Evolutionary conservation across 2,329 filamentous ascomycete genomes (phyloP).

Genomic region (Colletotrichum sp.): DNA sequence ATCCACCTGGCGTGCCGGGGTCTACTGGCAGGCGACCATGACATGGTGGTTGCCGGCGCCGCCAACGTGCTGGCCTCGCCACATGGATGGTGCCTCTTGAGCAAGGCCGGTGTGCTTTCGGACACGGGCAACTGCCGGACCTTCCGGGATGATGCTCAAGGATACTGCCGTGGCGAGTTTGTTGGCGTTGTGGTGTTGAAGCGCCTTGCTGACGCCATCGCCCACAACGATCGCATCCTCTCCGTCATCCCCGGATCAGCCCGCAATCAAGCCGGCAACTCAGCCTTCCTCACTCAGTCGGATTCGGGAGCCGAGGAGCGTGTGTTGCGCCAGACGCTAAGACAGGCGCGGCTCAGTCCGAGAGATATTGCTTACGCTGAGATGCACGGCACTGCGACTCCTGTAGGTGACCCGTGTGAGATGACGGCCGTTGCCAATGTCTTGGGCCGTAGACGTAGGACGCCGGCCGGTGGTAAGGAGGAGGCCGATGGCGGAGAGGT

Average conservation of each 20-base stretch:
- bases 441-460: background rate
- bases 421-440: constrained; percentile 41
- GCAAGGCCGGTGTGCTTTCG: constrained; percentile 29
- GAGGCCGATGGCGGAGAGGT: accelerated
- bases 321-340: constrained; percentile 57
- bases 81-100: constrained; percentile 3
- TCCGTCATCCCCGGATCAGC: constrained; percentile 43
- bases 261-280: constrained; percentile 46
- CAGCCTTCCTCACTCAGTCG: constrained; percentile 29
- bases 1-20: constrained; percentile 36
- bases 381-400: constrained; percentile 52
- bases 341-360: constrained; percentile 24
- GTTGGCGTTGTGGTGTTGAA: constrained; percentile 50
- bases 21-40: constrained; percentile 33
- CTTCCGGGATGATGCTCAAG: constrained; percentile 40
- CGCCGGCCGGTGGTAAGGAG: background rate
- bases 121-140: constrained; percentile 35
- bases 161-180: constrained; percentile 57
- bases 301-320: constrained; percentile 20
- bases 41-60: constrained; percentile 41
- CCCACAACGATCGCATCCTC: constrained; percentile 49
- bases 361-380: constrained; percentile 37
- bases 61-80: constrained; percentile 35
- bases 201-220: constrained; percentile 46
- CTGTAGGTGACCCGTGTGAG: constrained; percentile 49